These are phyloP conservation scores for Pseudogymnoascus pannorum DNA, from an alignment of 2,329 filamentous ascomycete genomes.

Conservation along the genomic window DNA sequence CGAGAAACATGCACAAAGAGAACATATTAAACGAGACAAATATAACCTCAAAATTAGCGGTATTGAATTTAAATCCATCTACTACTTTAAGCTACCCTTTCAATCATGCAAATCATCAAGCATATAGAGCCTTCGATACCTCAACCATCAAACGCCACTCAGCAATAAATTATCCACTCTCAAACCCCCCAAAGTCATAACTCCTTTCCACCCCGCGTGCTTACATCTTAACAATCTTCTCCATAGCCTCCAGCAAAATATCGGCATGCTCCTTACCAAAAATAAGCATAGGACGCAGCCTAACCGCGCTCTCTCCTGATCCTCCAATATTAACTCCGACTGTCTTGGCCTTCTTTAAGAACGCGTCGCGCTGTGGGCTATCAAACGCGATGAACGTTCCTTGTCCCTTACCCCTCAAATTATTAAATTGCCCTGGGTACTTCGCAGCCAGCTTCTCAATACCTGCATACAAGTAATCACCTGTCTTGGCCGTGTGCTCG, in stretches of 20 bases:
- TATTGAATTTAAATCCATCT: neutral
- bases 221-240: constrained; percentile 42
- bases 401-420: constrained; percentile 69
- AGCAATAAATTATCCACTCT: neutral
- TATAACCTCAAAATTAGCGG: too few species aligned
- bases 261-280: constrained; percentile 88
- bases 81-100: neutral
- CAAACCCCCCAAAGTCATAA: neutral
- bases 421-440: constrained; percentile 63
- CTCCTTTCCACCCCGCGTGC: neutral
- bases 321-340: constrained; percentile 73
- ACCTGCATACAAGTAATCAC: constrained; percentile 60
- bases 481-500: constrained; percentile 51
- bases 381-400: constrained; percentile 79
- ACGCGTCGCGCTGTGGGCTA: constrained; percentile 58
- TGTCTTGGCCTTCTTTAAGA: constrained; percentile 63
- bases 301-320: constrained; percentile 60
- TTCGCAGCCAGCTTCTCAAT: constrained; percentile 54
- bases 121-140: neutral
- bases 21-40: too few species aligned
- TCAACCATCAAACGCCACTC: constrained; percentile 1
- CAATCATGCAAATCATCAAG: neutral
- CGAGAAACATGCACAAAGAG: too few species aligned
- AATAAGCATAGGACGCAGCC: constrained; percentile 73
- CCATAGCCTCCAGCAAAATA: constrained; percentile 69